Conservation (phyloP, 352 stramenopile genomes). For the Globisporangium nunn region DNA sequence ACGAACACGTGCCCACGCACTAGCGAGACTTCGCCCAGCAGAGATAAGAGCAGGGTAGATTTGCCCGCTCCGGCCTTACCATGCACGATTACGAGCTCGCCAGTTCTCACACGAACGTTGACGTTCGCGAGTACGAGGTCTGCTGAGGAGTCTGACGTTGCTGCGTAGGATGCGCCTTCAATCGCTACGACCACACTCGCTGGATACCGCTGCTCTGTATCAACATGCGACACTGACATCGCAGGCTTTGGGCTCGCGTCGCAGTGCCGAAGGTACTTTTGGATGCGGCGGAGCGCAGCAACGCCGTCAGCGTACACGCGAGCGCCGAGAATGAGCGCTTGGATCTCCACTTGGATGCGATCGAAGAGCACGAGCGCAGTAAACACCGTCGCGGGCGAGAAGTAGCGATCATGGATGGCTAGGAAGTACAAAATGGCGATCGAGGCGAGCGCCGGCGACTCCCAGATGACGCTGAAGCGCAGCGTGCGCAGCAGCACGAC, state of each 20-base stretch:
- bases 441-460: constrained; percentile 24
- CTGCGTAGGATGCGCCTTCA: too few relatives aligned
- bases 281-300: constrained; percentile 1
- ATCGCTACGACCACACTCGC: too few relatives aligned
- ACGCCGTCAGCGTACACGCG: too few relatives aligned
- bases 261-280: constrained; percentile 10
- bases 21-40: constrained; percentile 27
- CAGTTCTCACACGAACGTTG: constrained; percentile 18
- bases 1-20: constrained; percentile 23
- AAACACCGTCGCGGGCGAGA: constrained; percentile 6
- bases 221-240: too few relatives aligned
- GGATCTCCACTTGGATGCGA: constrained; percentile 12
- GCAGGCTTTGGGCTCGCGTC: constrained; percentile 4
- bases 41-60: constrained; percentile 24
- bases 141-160: background rate
- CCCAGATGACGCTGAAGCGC: constrained; percentile 29
- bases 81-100: constrained; percentile 32
- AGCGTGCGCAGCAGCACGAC: constrained; percentile 19
- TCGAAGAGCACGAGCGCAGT: too few relatives aligned
- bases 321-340: constrained; percentile 21
- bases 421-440: constrained; percentile 29
- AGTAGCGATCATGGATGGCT: constrained; percentile 10
- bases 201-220: too few relatives aligned
- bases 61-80: constrained; percentile 33
- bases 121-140: constrained; percentile 18